phyloP scores from a whole-genome alignment of 2,329 filamentous ascomycete genomes.

The Coniella vitis region DNA sequence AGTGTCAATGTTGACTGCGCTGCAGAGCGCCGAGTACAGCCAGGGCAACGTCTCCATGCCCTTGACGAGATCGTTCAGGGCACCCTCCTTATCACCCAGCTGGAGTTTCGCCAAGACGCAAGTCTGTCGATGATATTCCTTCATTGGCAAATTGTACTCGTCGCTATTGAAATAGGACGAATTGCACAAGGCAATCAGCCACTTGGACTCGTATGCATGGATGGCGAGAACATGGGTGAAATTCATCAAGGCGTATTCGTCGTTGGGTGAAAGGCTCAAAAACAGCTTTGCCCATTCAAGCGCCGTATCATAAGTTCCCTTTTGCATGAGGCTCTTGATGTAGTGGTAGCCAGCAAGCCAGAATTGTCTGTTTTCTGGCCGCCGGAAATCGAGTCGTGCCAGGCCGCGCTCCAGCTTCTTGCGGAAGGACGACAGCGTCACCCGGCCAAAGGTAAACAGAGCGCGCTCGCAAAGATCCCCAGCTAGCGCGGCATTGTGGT shows the following conservation, averaged over 20 bases:
- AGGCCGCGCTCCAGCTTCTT: slow-evolving; percentile 69
- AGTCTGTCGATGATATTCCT: slow-evolving; percentile 67
- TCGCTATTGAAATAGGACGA: slow-evolving; percentile 33
- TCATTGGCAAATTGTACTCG: slow-evolving; percentile 26
- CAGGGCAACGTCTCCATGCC: slow-evolving; percentile 75
- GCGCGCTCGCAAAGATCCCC: slow-evolving; percentile 86
- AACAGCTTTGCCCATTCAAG: slow-evolving; percentile 90
- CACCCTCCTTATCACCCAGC: slow-evolving; percentile 57
- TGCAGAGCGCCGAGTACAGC: slow-evolving; percentile 75
- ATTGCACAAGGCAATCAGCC: slow-evolving; percentile 64
- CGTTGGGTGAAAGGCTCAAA: slow-evolving; percentile 64
- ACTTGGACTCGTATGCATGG: slow-evolving; percentile 68
- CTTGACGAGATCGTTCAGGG: slow-evolving; percentile 55
- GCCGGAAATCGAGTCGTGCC: slow-evolving; percentile 71
- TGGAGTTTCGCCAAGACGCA: slow-evolving; percentile 70
- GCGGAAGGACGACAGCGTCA: slow-evolving; percentile 75
- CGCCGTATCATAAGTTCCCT: slow-evolving; percentile 89
- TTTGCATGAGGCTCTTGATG: slow-evolving; percentile 74
- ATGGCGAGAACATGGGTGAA: slow-evolving; percentile 79
- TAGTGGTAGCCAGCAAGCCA: slow-evolving; percentile 89
- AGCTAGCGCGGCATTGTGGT: slow-evolving; percentile 78
- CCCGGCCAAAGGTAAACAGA: slow-evolving; percentile 87
- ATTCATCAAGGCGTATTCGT: slow-evolving; percentile 78
- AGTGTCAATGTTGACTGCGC: slow-evolving; percentile 69
- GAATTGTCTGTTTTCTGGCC: slow-evolving; percentile 85